These are phyloP conservation scores for Phtheirospermum japonicum DNA, from an alignment of 257 asterid genomes.

Conservation along the genomic window DNA sequence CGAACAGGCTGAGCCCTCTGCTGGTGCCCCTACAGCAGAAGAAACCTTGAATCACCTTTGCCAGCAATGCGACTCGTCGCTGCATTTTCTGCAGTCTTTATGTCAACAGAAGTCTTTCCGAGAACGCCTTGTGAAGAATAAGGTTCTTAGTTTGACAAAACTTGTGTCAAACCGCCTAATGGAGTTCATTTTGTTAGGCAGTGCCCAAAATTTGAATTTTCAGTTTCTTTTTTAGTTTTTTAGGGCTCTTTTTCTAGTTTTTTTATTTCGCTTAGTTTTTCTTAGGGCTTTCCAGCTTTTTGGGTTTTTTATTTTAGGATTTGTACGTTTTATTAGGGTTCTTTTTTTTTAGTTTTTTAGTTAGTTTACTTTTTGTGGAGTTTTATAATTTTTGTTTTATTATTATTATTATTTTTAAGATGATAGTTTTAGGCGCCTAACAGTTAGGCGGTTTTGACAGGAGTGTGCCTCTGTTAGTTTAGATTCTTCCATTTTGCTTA, in stretches of 20 bases:
- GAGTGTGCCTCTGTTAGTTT: not conserved
- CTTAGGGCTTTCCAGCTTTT: slow-evolving; percentile 15
- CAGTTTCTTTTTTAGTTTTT: too few species aligned
- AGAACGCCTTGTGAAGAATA: slow-evolving; percentile 81
- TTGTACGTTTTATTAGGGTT: too few species aligned
- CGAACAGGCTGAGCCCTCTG: slow-evolving; percentile 47
- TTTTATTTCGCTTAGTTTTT: not conserved
- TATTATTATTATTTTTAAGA: too few species aligned
- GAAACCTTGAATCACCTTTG: slow-evolving; percentile 75
- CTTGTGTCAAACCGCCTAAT: too few species aligned
- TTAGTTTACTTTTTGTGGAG: too few species aligned
- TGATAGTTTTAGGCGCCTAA: too few species aligned
- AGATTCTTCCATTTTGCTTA: not conserved
- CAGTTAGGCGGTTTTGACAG: too few species aligned
- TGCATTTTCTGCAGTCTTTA: slow-evolving; percentile 80
- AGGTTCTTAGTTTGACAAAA: slow-evolving; percentile 46
- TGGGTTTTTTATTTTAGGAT: too few species aligned
- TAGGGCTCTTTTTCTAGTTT: not conserved
- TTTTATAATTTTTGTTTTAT: too few species aligned
- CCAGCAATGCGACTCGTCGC: slow-evolving; percentile 95
- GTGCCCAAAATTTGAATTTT: too few species aligned
- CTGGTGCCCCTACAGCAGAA: slow-evolving; percentile 47
- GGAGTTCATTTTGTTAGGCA: too few species aligned
- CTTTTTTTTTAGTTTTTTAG: not conserved
- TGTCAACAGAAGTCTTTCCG: slow-evolving; percentile 88